Percentiles rank a stretch among this genome's conserved stretches.
Conservation (phyloP, 352 stramenopile species). For the Saprolegnia diclina region DNA sequence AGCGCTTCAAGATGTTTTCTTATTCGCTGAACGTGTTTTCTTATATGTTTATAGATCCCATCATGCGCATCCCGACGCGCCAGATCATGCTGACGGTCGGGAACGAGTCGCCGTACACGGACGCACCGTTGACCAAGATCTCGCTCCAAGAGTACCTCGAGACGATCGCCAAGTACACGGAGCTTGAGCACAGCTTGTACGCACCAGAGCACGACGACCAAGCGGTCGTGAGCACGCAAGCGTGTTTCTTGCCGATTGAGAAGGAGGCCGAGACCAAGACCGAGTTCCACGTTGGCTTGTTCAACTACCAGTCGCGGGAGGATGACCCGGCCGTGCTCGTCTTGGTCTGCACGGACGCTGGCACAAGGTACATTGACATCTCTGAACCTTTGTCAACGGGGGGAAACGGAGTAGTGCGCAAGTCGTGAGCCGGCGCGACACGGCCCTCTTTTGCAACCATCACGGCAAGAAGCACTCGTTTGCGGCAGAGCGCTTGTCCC, state of each 20-base stretch:
- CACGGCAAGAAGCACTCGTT: conserved; percentile 20
- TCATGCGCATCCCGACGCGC: conserved; percentile 11
- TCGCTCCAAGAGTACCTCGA: conserved; percentile 20
- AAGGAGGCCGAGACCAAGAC: background rate
- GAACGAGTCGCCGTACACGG: conserved; percentile 9
- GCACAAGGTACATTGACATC: conserved; percentile 15
- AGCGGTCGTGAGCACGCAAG: conserved; percentile 16
- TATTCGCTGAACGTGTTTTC: no score
- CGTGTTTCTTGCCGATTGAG: conserved; percentile 20
- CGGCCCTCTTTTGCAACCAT: conserved; percentile 10
- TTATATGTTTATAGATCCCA: conserved; percentile 9
- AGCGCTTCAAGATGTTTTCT: background rate
- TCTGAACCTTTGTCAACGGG: background rate
- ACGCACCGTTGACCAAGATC: conserved; percentile 3
- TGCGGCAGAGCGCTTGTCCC: background rate
- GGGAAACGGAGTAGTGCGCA: conserved; percentile 15
- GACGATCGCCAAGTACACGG: conserved; percentile 23
- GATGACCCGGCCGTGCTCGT: conserved; percentile 4
- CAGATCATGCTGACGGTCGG: conserved; percentile 12
- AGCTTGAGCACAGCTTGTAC: conserved; percentile 12
- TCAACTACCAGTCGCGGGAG: conserved; percentile 15
- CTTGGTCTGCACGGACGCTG: conserved; percentile 18
- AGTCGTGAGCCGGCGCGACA: conserved; percentile 3
- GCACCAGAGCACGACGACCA: background rate
- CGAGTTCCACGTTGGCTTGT: conserved; percentile 18